Conservation (phyloP, 768 basidiomycete genomes). For the Cubamyces lactineus region DNA sequence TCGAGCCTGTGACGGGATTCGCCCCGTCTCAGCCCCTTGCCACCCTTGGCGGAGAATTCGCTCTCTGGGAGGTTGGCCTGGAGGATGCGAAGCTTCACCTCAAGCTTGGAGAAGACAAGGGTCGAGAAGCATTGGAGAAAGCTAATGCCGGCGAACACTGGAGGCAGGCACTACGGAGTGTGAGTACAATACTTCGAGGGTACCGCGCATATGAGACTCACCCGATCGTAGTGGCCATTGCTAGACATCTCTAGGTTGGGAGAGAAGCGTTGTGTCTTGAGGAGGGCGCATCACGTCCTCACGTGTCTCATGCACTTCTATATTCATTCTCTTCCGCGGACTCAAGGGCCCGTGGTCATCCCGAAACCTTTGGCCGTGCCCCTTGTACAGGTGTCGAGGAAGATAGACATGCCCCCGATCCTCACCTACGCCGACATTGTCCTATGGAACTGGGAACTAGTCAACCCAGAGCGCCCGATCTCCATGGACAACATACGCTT, state of each 20-base stretch:
- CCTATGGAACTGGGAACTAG: conserved; percentile 84
- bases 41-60: conserved; percentile 54
- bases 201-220: background rate
- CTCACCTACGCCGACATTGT: conserved; percentile 97
- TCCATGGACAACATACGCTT: conserved; percentile 77
- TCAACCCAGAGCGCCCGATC: conserved; percentile 58
- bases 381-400: conserved; percentile 70
- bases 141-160: conserved; percentile 64
- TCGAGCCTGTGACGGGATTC: conserved; percentile 76
- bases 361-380: conserved; percentile 81
- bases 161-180: conserved; percentile 63
- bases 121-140: conserved; percentile 50
- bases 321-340: conserved; percentile 72
- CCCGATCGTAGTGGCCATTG: conserved; percentile 63
- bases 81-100: conserved; percentile 55
- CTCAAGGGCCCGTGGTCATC: conserved; percentile 52
- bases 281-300: conserved; percentile 88
- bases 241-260: conserved; percentile 59
- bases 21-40: conserved; percentile 71
- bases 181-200: conserved; percentile 43
- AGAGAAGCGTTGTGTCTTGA: conserved; percentile 60
- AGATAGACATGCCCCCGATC: conserved; percentile 87
- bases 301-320: conserved; percentile 91
- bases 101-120: conserved; percentile 58
- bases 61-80: conserved; percentile 74